Percentiles rank a stretch among this genome's conserved stretches.
These are phyloP conservation scores for Fusarium pininemorale DNA, from an alignment of 2,329 filamentous ascomycete species.

Conservation along the genomic window DNA sequence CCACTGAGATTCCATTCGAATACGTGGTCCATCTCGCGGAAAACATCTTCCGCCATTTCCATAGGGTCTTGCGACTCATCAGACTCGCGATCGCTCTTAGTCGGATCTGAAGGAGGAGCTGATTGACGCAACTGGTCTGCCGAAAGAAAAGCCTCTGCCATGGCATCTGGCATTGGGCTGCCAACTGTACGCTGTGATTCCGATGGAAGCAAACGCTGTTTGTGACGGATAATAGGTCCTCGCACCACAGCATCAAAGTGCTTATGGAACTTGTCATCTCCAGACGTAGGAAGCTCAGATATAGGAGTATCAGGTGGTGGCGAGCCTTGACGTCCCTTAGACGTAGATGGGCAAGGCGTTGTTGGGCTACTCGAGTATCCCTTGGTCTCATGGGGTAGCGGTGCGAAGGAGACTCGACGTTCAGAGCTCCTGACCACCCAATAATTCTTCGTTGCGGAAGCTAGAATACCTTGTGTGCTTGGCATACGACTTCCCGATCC, in stretches of 20 bases:
- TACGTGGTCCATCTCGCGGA: slow-evolving; percentile 50
- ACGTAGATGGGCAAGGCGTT: slow-evolving; percentile 14
- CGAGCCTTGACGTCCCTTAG: slow-evolving; percentile 46
- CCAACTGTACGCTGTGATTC: slow-evolving; percentile 50
- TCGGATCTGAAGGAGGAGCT: not conserved
- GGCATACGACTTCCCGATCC: slow-evolving; percentile 41
- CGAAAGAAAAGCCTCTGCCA: slow-evolving; percentile 40
- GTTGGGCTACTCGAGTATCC: not conserved
- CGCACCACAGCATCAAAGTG: slow-evolving; percentile 59
- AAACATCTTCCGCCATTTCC: slow-evolving; percentile 50
- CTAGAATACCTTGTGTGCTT: slow-evolving; percentile 48
- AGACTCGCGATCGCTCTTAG: slow-evolving; percentile 13
- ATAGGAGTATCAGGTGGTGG: slow-evolving; percentile 54
- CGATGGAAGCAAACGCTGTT: slow-evolving; percentile 52
- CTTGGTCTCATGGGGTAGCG: slow-evolving; percentile 42
- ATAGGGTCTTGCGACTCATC: slow-evolving; percentile 45
- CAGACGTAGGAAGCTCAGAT: slow-evolving; percentile 47
- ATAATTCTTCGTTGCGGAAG: slow-evolving; percentile 49
- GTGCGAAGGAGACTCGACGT: slow-evolving; percentile 52
- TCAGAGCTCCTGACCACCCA: slow-evolving; percentile 41
- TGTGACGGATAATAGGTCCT: slow-evolving; percentile 40
- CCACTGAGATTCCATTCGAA: slow-evolving; percentile 47
- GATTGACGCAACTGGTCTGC: slow-evolving; percentile 35
- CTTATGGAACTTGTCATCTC: slow-evolving; percentile 53
- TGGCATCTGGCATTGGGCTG: slow-evolving; percentile 39